These are phyloP conservation scores for Oxytropis ochrocephala DNA, from an alignment of 306 rosid genomes.

Conservation along the genomic window DNA sequence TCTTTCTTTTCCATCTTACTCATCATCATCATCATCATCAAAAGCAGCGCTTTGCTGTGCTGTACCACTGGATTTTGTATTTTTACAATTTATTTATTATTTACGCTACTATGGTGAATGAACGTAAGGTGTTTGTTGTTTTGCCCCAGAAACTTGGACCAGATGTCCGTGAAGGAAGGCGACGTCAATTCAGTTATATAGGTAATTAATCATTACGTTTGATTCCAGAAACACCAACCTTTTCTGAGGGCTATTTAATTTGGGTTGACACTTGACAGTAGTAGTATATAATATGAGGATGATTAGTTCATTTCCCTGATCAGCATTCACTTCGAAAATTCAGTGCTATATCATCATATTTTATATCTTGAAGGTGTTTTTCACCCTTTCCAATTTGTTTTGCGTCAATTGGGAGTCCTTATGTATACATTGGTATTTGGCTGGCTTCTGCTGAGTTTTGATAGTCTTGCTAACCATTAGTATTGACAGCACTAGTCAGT, in stretches of 20 bases:
- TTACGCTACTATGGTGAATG: slow-evolving; percentile 26
- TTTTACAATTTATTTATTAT: not conserved
- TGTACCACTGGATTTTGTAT: not conserved
- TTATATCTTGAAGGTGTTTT: not conserved
- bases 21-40: no score
- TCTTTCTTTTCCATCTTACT: not conserved
- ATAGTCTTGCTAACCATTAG: not conserved
- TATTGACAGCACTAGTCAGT: not conserved
- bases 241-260: not conserved
- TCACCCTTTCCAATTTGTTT: not conserved
- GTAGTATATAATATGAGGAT: no score
- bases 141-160: slow-evolving; percentile 67
- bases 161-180: slow-evolving; percentile 90
- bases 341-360: not conserved
- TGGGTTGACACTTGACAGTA: no score
- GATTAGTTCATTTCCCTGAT: not conserved
- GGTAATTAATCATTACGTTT: slow-evolving; percentile 35
- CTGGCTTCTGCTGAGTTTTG: not conserved
- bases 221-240: not conserved
- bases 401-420: not conserved
- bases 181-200: slow-evolving; percentile 86
- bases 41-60: no score
- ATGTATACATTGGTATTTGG: not conserved
- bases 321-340: not conserved
- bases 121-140: slow-evolving; percentile 54